A percentile compares a stretch with the other conserved stretches of the same genome.
Evolutionary conservation across 768 basidiomycete genomes (phyloP).

Genomic region (Naganishia kalamii): DNA sequence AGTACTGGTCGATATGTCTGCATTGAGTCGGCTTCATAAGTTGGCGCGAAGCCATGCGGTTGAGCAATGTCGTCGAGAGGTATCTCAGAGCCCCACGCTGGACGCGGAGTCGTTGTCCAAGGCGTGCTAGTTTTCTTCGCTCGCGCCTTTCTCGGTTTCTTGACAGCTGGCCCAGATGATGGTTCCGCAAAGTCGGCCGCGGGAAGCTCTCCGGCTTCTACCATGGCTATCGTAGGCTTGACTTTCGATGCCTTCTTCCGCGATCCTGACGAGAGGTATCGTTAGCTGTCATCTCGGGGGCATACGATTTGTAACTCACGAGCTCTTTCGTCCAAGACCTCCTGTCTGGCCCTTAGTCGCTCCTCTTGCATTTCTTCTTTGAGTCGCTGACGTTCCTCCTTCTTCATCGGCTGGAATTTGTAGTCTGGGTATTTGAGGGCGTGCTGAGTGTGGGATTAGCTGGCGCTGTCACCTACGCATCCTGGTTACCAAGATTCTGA

Average conservation of each 20-base stretch:
- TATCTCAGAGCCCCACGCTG: too few species aligned
- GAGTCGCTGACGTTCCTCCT: constrained; percentile 36
- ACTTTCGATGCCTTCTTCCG: neutral
- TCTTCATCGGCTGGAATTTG: constrained; percentile 44
- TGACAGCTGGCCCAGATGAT: neutral
- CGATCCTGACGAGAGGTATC: neutral
- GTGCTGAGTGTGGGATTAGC: constrained; percentile 27
- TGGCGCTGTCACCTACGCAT: neutral
- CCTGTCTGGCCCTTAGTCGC: constrained; percentile 23
- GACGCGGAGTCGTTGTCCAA: neutral
- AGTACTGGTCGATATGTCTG: too few species aligned
- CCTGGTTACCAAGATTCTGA: neutral
- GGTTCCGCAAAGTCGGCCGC: neutral
- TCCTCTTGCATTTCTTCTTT: constrained; percentile 35
- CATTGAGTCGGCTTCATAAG: too few species aligned
- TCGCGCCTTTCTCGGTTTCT: neutral
- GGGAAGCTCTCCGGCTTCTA: neutral
- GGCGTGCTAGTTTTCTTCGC: neutral
- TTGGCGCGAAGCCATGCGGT: too few species aligned
- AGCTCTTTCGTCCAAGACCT: neutral
- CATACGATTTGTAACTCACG: neutral
- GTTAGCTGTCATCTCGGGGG: neutral
- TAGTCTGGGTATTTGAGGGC: constrained; percentile 38
- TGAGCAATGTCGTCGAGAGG: too few species aligned
- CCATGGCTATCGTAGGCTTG: neutral